Evolutionary conservation across 2,329 filamentous ascomycete genomes (phyloP).

Genomic region (Rhynchosporium agropyri): DNA sequence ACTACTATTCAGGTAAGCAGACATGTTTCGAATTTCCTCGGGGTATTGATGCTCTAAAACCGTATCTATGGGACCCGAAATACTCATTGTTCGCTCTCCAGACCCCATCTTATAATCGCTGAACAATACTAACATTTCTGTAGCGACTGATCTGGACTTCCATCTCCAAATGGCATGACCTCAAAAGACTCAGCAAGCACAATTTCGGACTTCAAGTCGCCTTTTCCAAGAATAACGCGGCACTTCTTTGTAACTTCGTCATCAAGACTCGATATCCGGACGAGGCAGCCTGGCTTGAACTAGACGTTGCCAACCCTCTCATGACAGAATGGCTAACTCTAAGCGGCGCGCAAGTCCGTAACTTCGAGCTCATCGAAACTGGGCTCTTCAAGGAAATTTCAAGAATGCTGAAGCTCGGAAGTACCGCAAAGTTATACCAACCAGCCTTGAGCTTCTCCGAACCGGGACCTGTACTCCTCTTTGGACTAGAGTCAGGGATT

Average conservation of each 20-base stretch:
- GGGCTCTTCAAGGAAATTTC: neutral
- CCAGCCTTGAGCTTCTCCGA: slow-evolving; percentile 4
- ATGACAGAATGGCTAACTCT: neutral
- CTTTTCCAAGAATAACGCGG: neutral
- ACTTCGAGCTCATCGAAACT: neutral
- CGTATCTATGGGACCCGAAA: neutral
- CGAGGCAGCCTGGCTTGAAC: neutral
- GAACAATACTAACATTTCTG: neutral
- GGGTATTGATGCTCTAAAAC: neutral
- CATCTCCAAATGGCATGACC: neutral
- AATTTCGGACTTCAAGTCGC: slow-evolving; percentile 1
- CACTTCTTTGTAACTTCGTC: slow-evolving; percentile 7
- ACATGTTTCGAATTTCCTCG: neutral
- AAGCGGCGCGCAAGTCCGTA: neutral
- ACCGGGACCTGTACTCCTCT: neutral
- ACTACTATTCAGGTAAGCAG: neutral
- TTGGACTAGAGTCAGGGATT: neutral
- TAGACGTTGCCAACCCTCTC: neutral
- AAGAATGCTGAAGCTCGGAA: neutral
- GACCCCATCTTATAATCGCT: neutral
- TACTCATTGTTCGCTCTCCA: neutral
- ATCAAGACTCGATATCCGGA: slow-evolving; percentile 3
- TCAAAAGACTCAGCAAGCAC: slow-evolving; percentile 7
- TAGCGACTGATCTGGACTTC: slow-evolving; percentile 9
- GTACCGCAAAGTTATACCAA: neutral